phyloP scores from a whole-genome alignment of 768 basidiomycete species.

The Russula brevipes region DNA sequence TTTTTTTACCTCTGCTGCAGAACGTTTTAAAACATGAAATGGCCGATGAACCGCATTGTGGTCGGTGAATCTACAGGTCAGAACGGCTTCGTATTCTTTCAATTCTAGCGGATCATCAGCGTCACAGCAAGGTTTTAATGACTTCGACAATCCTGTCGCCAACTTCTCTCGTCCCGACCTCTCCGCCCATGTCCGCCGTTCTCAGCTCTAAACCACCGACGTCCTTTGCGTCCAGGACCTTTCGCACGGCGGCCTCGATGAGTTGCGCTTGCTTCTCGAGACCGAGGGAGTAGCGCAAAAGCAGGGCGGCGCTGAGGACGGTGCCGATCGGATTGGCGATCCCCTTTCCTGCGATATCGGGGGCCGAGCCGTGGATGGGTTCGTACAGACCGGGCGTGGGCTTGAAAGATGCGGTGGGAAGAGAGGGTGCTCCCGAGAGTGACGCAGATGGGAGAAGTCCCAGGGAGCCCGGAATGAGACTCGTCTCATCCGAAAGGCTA shows the following conservation, averaged over 20 bases:
- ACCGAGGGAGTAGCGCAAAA: conserved; percentile 91
- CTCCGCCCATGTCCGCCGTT: conserved; percentile 86
- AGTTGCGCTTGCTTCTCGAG: conserved; percentile 77
- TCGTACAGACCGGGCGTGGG: conserved; percentile 89
- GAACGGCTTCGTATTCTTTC: background rate
- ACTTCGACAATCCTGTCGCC: conserved; percentile 80
- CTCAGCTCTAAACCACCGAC: conserved; percentile 72
- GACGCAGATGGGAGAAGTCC: conserved; percentile 96
- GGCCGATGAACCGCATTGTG: background rate
- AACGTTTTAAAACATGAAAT: background rate
- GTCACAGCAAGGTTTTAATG: conserved; percentile 53
- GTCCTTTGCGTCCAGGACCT: conserved; percentile 68
- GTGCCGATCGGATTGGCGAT: conserved; percentile 95
- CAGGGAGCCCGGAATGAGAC: conserved; percentile 96
- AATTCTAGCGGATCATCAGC: background rate
- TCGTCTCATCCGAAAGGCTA: conserved; percentile 93
- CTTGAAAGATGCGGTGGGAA: conserved; percentile 53
- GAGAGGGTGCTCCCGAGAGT: conserved; percentile 79
- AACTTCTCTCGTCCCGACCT: conserved; percentile 65
- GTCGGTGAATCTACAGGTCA: background rate
- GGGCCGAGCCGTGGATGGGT: conserved; percentile 93
- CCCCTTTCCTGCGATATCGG: conserved; percentile 90
- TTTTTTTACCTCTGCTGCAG: background rate
- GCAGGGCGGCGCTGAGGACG: conserved; percentile 89
- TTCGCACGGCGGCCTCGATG: conserved; percentile 87